A percentile compares a stretch with the other conserved stretches of the same genome.
Evolutionary conservation across 2,329 filamentous ascomycete species (phyloP).

Genomic region (Alternaria solani): DNA sequence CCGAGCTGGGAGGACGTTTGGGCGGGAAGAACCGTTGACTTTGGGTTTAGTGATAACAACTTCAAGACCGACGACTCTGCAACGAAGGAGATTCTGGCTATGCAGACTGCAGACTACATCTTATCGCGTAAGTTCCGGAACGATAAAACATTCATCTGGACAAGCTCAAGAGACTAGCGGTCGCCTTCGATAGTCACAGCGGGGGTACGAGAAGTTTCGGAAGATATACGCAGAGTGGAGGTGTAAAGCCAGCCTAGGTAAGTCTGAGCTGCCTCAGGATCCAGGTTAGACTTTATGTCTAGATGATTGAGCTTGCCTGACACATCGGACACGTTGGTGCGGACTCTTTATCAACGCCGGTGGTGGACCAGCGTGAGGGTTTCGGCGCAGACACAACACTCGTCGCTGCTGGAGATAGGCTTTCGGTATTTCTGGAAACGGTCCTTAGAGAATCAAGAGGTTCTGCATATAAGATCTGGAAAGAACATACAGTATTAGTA

Average conservation of each 20-base stretch:
- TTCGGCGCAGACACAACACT: conserved; percentile 31
- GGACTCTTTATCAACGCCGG: neutral
- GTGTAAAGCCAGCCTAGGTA: conserved; percentile 30
- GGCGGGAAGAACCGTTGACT: neutral
- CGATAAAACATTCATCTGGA: neutral
- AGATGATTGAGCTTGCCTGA: conserved; percentile 5
- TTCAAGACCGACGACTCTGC: neutral
- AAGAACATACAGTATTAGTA: neutral
- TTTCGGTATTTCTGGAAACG: conserved; percentile 26
- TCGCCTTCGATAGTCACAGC: no score
- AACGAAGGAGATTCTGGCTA: neutral
- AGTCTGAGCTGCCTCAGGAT: conserved; percentile 8
- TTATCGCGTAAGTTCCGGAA: neutral
- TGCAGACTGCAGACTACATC: neutral
- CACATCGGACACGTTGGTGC: conserved; percentile 25
- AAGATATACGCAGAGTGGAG: neutral
- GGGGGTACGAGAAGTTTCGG: neutral
- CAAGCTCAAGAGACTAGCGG: no score
- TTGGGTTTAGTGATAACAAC: neutral
- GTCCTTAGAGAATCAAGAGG: conserved; percentile 24
- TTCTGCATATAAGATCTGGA: conserved; percentile 28
- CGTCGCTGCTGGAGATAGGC: conserved; percentile 7
- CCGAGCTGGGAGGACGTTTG: conserved; percentile 5
- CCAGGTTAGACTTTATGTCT: neutral
- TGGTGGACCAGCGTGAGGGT: neutral